Base-by-base conservation (phyloP, 1,139 yeast species). In the Suhomyces terraborum region DNA sequence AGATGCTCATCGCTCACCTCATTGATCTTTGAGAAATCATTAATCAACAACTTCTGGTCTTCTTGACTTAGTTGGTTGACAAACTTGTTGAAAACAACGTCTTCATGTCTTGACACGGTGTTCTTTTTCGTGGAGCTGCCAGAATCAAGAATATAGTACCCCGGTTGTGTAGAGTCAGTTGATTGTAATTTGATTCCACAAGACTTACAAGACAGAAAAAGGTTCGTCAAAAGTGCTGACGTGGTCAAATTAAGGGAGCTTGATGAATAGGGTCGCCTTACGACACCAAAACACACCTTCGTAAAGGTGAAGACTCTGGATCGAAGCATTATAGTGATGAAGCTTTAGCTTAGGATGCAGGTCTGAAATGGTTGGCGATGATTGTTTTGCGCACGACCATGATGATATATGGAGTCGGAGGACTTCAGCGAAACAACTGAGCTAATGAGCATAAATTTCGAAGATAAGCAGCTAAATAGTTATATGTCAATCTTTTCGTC, bases 151-250 rank as follows among this genome's bases (percentile, higher is more conserved):
- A 52, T 46, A 47, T 62, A 80, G 55, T 51, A 80, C 0, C 84
- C 84, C 1, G 70, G 66, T 21, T 53, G 49, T 0, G 44, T 39
- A 1, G 67, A 55, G 35, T 69, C 62, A 1, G 45, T 48, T 12
- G 55, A 54, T 52, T 82, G 87, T 17, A 81, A 62, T 16, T 60
- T 58, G 6, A 79, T 62, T 26, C 87, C 87, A 61, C 88, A 82
- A 3, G 81, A 67, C 17, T 50, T 51, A 44, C 58, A 61, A 23
- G 56, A 50, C 26, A 51, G 52, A 28, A 47, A 47, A 4, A 52
- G 39, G 31, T 49, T 50, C 6, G 52, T 46, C 9, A 51, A 45
- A 6, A 52, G 35, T 2, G 53, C 43, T 4, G 50, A 47, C 3
- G 47, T 39, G 10, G 46, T 36, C 6, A 42, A 38, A 12, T 36